A percentile compares a stretch with the other conserved stretches of the same genome.
Conservation (phyloP, 1,139 yeast genomes). For the Geotrichum aggregatum region DNA sequence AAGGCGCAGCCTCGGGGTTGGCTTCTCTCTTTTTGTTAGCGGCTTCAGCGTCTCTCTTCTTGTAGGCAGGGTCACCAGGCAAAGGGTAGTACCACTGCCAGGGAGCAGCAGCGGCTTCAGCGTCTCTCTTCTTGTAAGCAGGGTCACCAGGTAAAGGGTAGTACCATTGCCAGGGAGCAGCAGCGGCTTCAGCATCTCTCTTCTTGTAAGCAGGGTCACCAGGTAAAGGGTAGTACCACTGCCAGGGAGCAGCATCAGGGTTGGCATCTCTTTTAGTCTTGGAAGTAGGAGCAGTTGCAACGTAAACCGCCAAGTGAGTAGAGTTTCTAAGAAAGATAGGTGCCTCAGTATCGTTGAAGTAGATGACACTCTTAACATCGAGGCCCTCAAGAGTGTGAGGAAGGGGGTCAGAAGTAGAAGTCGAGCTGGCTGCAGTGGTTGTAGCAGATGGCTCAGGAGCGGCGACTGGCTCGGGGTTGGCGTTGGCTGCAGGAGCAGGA, state of each 20-base stretch:
- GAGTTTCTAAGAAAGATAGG: conserved; percentile 7
- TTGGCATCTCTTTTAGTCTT: conserved; percentile 4
- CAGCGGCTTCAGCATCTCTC: conserved; percentile 4
- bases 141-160: conserved; percentile 12
- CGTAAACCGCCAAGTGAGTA: conserved; percentile 9
- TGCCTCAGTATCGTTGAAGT: conserved; percentile 1
- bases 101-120: conserved; percentile 1
- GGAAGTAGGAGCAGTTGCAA: background rate
- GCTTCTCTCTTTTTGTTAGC: background rate
- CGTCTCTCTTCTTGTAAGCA: conserved; percentile 11
- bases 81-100: conserved; percentile 11
- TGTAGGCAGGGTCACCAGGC: conserved; percentile 15
- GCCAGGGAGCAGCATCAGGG: conserved; percentile 15
- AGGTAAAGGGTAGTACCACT: conserved; percentile 11
- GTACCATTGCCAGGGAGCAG: conserved; percentile 11
- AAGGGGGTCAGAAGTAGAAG: conserved; percentile 3
- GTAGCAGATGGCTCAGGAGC: too few species aligned
- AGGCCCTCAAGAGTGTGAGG: conserved; percentile 12
- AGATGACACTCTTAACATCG: conserved; percentile 4
- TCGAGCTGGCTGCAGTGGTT: background rate
- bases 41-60: conserved; percentile 9
- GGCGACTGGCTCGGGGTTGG: background rate
- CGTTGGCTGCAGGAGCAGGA: background rate
- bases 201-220: conserved; percentile 16
- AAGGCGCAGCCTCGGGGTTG: too few species aligned